phyloP scores from a whole-genome alignment of 495 filamentous ascomycete species.

The Neurospora sp. region DNA sequence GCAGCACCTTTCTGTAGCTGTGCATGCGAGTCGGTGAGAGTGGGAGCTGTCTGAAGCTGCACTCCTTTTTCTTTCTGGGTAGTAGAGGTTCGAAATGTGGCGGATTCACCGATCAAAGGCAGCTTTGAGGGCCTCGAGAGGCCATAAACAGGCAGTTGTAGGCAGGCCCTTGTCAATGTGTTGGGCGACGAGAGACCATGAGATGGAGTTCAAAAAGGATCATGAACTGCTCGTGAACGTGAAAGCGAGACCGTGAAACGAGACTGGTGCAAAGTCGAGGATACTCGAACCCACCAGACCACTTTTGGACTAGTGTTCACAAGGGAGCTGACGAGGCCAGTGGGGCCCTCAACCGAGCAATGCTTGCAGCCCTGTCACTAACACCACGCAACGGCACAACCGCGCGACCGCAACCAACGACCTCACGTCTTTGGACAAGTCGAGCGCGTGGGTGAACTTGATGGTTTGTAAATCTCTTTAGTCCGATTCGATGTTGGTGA shows the following conservation, averaged over 20 bases:
- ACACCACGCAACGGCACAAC: not conserved
- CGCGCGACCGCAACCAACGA: not conserved
- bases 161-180: not conserved
- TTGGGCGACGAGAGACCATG: not conserved
- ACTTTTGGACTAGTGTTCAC: not conserved
- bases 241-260: not conserved
- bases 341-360: not conserved
- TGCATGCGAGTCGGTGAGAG: not conserved
- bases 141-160: too few species aligned
- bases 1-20: not conserved
- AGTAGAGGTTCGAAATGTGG: not conserved
- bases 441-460: not conserved
- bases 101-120: not conserved
- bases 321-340: not conserved
- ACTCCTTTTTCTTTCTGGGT: not conserved
- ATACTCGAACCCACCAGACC: not conserved
- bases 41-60: not conserved
- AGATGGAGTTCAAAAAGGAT: not conserved
- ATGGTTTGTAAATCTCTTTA: not conserved
- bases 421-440: not conserved
- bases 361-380: not conserved
- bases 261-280: not conserved
- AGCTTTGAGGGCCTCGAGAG: too few species aligned
- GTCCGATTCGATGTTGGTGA: not conserved
- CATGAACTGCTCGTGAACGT: not conserved